phyloP scores from a whole-genome alignment of 768 basidiomycete genomes.

The Kwoniella sp. region DNA sequence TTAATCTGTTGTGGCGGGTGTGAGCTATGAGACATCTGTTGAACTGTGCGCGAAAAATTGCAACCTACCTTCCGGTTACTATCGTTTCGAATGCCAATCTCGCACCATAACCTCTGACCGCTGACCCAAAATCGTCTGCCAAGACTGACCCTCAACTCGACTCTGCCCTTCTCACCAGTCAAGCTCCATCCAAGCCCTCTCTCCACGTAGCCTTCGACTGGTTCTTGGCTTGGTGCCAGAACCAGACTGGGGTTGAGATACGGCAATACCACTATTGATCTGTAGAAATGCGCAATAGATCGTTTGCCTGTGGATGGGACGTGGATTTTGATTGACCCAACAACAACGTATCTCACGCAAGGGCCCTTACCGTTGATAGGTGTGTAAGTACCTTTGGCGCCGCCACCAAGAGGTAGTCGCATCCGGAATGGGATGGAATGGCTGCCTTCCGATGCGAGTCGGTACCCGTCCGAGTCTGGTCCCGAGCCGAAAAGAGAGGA shows the following conservation, averaged over 20 bases:
- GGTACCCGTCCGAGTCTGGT: slow-evolving; percentile 56
- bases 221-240: slow-evolving; percentile 65
- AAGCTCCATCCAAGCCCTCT: slow-evolving; percentile 61
- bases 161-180: slow-evolving; percentile 67
- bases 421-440: slow-evolving; percentile 75
- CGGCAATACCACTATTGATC: slow-evolving; percentile 77
- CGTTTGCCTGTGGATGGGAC: slow-evolving; percentile 64
- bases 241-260: slow-evolving; percentile 66
- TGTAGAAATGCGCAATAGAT: slow-evolving; percentile 87
- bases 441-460: slow-evolving; percentile 64
- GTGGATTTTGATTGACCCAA: slow-evolving; percentile 77
- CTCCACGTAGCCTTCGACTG: slow-evolving; percentile 64
- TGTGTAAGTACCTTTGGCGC: slow-evolving; percentile 64
- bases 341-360: slow-evolving; percentile 73
- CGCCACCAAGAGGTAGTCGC: slow-evolving; percentile 64
- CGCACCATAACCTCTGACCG: slow-evolving; percentile 74
- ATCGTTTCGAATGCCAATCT: slow-evolving; percentile 68
- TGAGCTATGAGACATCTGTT: too few relatives aligned
- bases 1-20: too few relatives aligned
- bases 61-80: slow-evolving; percentile 62
- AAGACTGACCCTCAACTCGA: slow-evolving; percentile 68
- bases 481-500: slow-evolving; percentile 48
- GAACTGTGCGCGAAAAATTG: too few relatives aligned
- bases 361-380: slow-evolving; percentile 62
- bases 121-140: slow-evolving; percentile 78